Evolutionary conservation across 345 rosid genomes (phyloP).

Genomic region (Crucihimalaya himalaica): DNA sequence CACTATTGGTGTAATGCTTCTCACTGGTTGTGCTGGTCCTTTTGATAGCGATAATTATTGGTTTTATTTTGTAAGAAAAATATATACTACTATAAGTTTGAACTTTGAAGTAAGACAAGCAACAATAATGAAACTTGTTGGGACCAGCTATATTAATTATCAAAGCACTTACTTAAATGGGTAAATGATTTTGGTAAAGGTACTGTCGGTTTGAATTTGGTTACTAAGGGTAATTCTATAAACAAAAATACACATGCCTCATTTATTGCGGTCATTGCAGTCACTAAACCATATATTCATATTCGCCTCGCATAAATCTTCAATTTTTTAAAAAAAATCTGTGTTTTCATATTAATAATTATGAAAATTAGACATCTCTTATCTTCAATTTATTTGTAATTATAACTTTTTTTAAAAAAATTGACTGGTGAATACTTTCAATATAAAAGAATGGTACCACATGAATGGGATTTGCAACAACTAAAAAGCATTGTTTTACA

Average conservation of each 20-base stretch:
- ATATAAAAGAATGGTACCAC: too few species aligned
- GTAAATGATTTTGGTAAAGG: conserved; percentile 5
- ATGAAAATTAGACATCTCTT: too few species aligned
- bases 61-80: neutral
- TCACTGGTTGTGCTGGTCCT: neutral
- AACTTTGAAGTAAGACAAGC: neutral
- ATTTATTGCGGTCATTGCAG: neutral
- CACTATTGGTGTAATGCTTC: neutral
- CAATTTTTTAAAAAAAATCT: too few species aligned
- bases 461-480: too few species aligned
- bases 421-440: too few species aligned
- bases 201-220: conserved; percentile 25
- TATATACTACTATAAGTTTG: neutral
- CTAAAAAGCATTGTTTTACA: too few species aligned
- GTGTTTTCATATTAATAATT: too few species aligned
- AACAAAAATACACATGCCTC: too few species aligned
- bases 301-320: neutral
- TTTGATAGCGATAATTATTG: neutral
- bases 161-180: conserved; percentile 1
- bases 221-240: neutral
- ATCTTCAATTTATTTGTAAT: too few species aligned
- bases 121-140: neutral
- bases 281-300: neutral
- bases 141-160: neutral
- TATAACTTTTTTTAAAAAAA: too few species aligned